Conservation (phyloP, 306 rosid species). For the Prunus padus region DNA sequence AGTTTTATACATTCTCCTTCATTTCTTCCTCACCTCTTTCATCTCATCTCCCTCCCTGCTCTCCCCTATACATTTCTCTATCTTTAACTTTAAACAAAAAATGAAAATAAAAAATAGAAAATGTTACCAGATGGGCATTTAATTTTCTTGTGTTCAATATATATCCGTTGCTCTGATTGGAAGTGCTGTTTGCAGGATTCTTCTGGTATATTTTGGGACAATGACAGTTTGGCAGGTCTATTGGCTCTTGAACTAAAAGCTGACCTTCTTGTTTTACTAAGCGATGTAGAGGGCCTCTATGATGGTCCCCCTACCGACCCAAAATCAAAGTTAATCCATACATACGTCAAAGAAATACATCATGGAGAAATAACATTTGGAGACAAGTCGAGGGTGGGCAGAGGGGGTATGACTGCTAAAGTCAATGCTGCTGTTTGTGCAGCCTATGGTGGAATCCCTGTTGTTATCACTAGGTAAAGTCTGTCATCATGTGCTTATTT, state of each 20-base stretch:
- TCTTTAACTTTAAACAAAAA: not conserved
- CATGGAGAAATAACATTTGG: constrained; percentile 75
- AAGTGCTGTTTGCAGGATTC: constrained; percentile 63
- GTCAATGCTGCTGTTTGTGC: constrained; percentile 80
- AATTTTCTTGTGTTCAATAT: constrained; percentile 7
- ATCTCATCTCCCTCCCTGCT: not conserved
- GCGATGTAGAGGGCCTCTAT: constrained; percentile 94
- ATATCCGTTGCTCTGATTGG: constrained; percentile 28
- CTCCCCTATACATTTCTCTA: not conserved
- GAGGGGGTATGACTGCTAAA: constrained; percentile 95
- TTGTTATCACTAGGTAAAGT: constrained; percentile 78
- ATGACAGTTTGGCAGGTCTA: constrained; percentile 84
- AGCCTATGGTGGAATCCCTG: constrained; percentile 75
- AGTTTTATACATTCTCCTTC: not conserved
- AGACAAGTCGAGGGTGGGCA: constrained; percentile 79
- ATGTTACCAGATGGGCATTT: constrained; percentile 1
- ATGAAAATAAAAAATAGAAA: constrained; percentile 7
- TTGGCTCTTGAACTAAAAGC: constrained; percentile 82
- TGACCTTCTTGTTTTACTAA: constrained; percentile 77
- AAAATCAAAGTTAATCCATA: constrained; percentile 71
- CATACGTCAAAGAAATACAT: constrained; percentile 74
- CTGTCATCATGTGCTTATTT: not conserved
- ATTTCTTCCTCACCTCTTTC: not conserved
- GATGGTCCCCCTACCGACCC: constrained; percentile 83
- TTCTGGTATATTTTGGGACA: constrained; percentile 92